A percentile compares a stretch with the other conserved stretches of the same genome.
phyloP scores from a whole-genome alignment of 176 grass and related monocot genomes.

The Echinochloa phyllopogon region DNA sequence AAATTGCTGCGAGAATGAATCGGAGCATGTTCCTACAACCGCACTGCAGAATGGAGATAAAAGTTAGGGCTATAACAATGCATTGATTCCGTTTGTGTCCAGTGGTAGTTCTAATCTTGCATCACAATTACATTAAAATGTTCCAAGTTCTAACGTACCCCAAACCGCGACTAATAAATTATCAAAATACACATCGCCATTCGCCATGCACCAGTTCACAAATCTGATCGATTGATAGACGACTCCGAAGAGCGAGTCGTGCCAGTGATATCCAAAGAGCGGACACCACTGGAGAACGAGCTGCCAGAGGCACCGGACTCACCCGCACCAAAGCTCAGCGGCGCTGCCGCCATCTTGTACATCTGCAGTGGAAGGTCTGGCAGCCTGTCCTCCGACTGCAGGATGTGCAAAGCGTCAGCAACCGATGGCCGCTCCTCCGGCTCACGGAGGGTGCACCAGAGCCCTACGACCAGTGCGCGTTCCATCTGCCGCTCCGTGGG shows the following conservation, averaged over 20 bases:
- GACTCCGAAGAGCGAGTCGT: not conserved
- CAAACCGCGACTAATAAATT: no score
- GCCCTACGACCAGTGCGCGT: slow-evolving; percentile 55
- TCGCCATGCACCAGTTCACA: no score
- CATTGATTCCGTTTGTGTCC: no score
- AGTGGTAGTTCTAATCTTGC: no score
- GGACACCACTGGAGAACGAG: not conserved
- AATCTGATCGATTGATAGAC: not conserved
- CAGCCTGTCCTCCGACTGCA: slow-evolving; percentile 39
- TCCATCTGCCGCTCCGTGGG: slow-evolving; percentile 37
- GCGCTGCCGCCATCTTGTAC: not conserved
- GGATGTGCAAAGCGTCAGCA: slow-evolving; percentile 6
- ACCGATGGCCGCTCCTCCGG: slow-evolving; percentile 40
- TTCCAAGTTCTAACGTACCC: no score
- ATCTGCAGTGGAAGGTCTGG: slow-evolving; percentile 1
- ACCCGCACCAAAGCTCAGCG: not conserved
- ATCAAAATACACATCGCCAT: no score
- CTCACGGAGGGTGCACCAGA: slow-evolving; percentile 51
- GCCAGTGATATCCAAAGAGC: not conserved
- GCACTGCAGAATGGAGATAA: no score
- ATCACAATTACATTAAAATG: no score
- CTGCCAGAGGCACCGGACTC: not conserved
- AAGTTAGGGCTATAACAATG: no score
- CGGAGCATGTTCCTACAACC: no score
- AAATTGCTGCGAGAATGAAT: no score